phyloP scores from a whole-genome alignment of 176 grass and related monocot species.

The Musa troglodytarum region DNA sequence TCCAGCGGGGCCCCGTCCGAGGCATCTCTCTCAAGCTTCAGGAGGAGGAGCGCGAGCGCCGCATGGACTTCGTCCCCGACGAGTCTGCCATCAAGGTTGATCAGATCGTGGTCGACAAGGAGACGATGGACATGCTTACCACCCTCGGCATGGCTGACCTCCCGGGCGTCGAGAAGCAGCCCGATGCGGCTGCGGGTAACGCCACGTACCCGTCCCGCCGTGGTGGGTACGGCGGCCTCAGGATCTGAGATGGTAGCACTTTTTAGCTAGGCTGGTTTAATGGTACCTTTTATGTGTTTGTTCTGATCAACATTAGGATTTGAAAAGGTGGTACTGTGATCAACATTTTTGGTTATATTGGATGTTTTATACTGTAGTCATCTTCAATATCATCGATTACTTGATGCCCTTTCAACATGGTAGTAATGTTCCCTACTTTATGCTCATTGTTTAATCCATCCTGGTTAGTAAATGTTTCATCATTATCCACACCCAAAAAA shows the following conservation, averaged over 20 bases:
- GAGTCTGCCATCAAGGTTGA: conserved; percentile 74
- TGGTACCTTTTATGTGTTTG: background rate
- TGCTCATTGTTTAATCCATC: too few relatives aligned
- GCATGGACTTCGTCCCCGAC: conserved; percentile 95
- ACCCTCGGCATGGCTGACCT: conserved; percentile 76
- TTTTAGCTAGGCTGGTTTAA: background rate
- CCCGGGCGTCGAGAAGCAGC: conserved; percentile 57
- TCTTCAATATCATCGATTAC: background rate
- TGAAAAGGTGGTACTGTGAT: background rate
- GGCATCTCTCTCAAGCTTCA: conserved; percentile 90
- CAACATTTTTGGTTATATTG: too few relatives aligned
- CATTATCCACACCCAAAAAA: too few relatives aligned
- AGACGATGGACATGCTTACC: conserved; percentile 78
- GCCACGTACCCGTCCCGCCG: conserved; percentile 20
- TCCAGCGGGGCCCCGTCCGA: conserved; percentile 74
- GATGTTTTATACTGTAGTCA: background rate
- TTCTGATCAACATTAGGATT: background rate
- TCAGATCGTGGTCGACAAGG: conserved; percentile 72
- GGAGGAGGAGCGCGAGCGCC: conserved; percentile 91
- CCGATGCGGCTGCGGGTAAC: conserved; percentile 19
- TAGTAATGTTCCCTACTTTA: too few relatives aligned
- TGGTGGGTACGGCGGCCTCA: conserved; percentile 19
- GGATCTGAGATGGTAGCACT: background rate
- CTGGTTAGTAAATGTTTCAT: too few relatives aligned
- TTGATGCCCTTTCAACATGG: background rate